Conservation (phyloP, 768 basidiomycete species). For the Wakefieldia striispora region DNA sequence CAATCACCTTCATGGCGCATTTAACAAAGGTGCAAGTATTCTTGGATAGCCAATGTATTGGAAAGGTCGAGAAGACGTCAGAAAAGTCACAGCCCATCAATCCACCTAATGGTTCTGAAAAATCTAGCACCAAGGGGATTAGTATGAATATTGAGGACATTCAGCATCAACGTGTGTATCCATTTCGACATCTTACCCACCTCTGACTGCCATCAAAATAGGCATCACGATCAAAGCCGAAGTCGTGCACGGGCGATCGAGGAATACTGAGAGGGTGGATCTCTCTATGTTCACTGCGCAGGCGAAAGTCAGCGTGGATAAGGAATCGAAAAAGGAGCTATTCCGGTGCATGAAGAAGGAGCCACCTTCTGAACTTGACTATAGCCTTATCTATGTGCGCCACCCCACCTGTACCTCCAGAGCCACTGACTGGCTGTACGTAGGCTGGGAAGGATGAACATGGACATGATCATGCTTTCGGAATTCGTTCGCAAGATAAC, state of each 20-base stretch:
- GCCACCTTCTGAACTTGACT: neutral
- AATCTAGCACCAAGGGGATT: conserved; percentile 42
- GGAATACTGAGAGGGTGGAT: neutral
- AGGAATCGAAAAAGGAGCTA: neutral
- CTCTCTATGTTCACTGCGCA: conserved; percentile 30
- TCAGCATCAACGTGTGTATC: conserved; percentile 55
- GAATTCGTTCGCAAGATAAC: neutral
- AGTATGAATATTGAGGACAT: conserved; percentile 71
- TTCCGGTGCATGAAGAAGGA: neutral
- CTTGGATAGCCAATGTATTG: conserved; percentile 71
- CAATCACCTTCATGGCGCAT: conserved; percentile 86
- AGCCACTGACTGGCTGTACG: neutral
- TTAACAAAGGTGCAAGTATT: conserved; percentile 73
- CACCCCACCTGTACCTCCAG: no score
- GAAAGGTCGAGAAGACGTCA: conserved; percentile 58
- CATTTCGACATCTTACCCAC: no score
- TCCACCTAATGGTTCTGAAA: conserved; percentile 53
- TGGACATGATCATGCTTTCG: neutral
- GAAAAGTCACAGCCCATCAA: conserved; percentile 47
- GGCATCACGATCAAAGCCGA: no score
- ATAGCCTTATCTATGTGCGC: conserved; percentile 6
- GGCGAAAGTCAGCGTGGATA: neutral
- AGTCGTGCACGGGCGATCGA: no score
- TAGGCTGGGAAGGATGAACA: neutral
- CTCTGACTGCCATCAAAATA: no score